A percentile compares a stretch with the other conserved stretches of the same genome.
phyloP scores from a whole-genome alignment of 768 basidiomycete species.

The Amanita subjunquillea region DNA sequence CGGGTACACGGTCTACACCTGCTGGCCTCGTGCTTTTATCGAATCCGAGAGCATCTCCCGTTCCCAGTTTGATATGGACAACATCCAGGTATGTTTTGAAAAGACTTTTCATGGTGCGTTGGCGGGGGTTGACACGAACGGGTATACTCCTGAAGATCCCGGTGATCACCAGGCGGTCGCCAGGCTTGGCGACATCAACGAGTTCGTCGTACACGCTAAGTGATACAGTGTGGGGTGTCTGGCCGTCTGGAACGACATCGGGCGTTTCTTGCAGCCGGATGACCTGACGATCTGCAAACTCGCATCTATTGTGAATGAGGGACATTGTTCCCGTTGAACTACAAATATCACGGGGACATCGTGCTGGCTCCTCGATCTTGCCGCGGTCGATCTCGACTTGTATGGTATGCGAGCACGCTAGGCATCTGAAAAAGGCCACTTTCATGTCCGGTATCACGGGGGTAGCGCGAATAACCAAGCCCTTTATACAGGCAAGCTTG shows the following conservation, averaged over 20 bases:
- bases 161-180: conserved; percentile 82
- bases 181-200: conserved; percentile 93
- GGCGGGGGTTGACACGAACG: conserved; percentile 89
- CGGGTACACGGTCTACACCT: conserved; percentile 59
- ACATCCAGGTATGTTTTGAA: conserved; percentile 98
- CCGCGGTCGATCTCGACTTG: conserved; percentile 98
- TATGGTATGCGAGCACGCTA: conserved; percentile 92
- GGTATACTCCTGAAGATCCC: conserved; percentile 95
- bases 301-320: conserved; percentile 93
- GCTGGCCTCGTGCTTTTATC: conserved; percentile 70
- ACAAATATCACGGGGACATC: conserved; percentile 92
- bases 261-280: conserved; percentile 96
- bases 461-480: conserved; percentile 93
- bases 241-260: conserved; percentile 95
- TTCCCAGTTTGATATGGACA: conserved; percentile 78
- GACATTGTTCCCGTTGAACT: conserved; percentile 83
- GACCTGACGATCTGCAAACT: conserved; percentile 93
- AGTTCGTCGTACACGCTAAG: conserved; percentile 98
- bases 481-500: conserved; percentile 93
- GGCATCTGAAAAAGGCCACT: conserved; percentile 95
- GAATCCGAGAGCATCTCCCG: conserved; percentile 60
- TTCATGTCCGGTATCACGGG: conserved; percentile 99
- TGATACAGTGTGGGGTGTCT: conserved; percentile 96
- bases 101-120: conserved; percentile 84
- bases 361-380: conserved; percentile 86